These are phyloP conservation scores for Gloeophyllum trabeum DNA, from an alignment of 768 basidiomycete genomes.

Conservation along the genomic window DNA sequence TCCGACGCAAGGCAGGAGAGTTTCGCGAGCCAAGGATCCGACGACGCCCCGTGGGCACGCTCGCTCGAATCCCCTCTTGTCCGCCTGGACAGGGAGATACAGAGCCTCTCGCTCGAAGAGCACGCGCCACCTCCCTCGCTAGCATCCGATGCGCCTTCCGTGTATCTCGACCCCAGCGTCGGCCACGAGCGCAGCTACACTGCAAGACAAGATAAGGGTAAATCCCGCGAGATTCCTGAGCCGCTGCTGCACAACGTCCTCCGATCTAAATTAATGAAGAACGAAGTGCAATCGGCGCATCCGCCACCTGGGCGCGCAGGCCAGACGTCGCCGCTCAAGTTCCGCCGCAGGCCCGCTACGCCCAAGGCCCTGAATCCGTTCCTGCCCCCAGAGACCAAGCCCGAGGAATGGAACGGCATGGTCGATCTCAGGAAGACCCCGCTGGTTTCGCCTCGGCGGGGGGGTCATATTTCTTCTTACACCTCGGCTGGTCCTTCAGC, in stretches of 20 bases:
- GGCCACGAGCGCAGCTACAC: not conserved
- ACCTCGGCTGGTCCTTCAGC: slow-evolving; percentile 3
- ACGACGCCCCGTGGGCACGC: slow-evolving; percentile 53
- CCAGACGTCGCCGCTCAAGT: slow-evolving; percentile 36
- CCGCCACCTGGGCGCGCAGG: not conserved
- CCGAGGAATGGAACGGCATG: slow-evolving; percentile 58
- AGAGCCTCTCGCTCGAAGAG: slow-evolving; percentile 38
- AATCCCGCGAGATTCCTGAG: slow-evolving; percentile 29
- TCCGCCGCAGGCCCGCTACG: slow-evolving; percentile 41
- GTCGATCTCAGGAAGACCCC: slow-evolving; percentile 58
- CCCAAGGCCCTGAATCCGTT: slow-evolving; percentile 54
- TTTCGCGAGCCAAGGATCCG: slow-evolving; percentile 21
- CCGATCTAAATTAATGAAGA: not conserved
- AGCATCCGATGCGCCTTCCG: not conserved
- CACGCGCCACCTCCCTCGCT: no score
- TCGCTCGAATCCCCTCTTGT: slow-evolving; percentile 68
- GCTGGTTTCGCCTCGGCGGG: slow-evolving; percentile 31
- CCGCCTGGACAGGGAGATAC: slow-evolving; percentile 51
- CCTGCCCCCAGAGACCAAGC: slow-evolving; percentile 36
- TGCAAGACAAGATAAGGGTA: slow-evolving; percentile 26
- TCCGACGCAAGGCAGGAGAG: slow-evolving; percentile 21
- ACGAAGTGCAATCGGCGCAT: not conserved
- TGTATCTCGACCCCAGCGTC: not conserved
- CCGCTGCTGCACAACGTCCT: slow-evolving; percentile 16
- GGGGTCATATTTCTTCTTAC: slow-evolving; percentile 9